These are phyloP conservation scores for Trifolium repens DNA, from an alignment of 306 rosid genomes.

Conservation along the genomic window DNA sequence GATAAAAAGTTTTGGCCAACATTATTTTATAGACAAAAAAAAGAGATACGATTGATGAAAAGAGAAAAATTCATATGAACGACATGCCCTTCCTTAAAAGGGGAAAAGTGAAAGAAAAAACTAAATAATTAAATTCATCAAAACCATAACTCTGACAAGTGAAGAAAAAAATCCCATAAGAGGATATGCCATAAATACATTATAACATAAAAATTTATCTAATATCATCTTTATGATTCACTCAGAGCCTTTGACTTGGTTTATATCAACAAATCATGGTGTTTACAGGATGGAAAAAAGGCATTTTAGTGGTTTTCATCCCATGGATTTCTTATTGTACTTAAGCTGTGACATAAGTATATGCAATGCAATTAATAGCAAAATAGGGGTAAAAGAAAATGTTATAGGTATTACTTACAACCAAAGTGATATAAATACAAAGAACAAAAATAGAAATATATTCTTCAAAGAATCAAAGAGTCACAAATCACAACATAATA, in stretches of 20 bases:
- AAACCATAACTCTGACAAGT: constrained; percentile 27
- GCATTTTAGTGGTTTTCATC: constrained; percentile 16
- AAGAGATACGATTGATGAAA: constrained; percentile 11
- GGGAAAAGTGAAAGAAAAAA: constrained; percentile 17
- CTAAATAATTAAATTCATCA: constrained; percentile 4
- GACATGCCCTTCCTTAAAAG: constrained; percentile 21
- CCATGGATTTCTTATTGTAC: not conserved
- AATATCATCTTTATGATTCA: constrained; percentile 1
- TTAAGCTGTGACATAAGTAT: not conserved
- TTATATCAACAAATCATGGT: constrained; percentile 21
- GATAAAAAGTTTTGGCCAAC: constrained; percentile 7
- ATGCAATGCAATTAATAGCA: constrained; percentile 24
- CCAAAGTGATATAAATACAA: constrained; percentile 28
- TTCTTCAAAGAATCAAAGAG: constrained; percentile 19
- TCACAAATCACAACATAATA: constrained; percentile 46
- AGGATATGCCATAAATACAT: constrained; percentile 3
- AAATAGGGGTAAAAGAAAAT: constrained; percentile 17
- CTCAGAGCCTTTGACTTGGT: not conserved
- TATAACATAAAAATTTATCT: constrained; percentile 12
- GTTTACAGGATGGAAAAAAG: constrained; percentile 11
- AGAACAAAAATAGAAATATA: constrained; percentile 28
- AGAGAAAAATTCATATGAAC: not conserved
- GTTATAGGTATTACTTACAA: not conserved
- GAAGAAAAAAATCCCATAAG: constrained; percentile 23
- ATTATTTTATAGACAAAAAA: constrained; percentile 4